A percentile compares a stretch with the other conserved stretches of the same genome.
Conservation (phyloP, 805 yeast genomes). For the Starmerella powellii region DNA sequence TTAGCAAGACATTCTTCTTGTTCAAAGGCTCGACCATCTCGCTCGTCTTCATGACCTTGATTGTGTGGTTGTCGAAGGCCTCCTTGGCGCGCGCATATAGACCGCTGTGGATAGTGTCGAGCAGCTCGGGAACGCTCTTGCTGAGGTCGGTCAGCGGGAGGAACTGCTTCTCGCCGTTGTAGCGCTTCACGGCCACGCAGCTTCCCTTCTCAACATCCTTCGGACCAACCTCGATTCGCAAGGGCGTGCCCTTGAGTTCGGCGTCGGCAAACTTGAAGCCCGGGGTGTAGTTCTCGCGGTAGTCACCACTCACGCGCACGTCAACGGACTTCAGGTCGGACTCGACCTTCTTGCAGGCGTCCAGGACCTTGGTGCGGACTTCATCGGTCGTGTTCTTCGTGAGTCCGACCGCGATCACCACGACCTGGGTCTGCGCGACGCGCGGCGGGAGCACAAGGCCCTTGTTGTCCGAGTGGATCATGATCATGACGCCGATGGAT, state of each 20-base stretch:
- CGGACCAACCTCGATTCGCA: conserved; percentile 93
- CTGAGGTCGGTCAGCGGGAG: conserved; percentile 57
- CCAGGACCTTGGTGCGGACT: conserved; percentile 54
- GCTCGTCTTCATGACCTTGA: conserved; percentile 69
- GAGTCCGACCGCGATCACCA: conserved; percentile 88
- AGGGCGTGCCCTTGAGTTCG: conserved; percentile 91
- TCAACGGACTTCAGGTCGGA: conserved; percentile 44
- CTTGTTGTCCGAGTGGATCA: conserved; percentile 97
- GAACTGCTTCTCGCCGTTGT: conserved; percentile 61
- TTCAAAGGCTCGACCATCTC: conserved; percentile 90
- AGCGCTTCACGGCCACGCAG: conserved; percentile 87
- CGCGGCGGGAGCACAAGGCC: conserved; percentile 97
- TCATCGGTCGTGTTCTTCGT: conserved; percentile 76
- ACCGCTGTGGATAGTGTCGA: conserved; percentile 70
- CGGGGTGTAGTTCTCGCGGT: conserved; percentile 88
- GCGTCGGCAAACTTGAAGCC: conserved; percentile 98
- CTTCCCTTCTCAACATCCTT: conserved; percentile 73
- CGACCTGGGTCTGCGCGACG: conserved; percentile 85
- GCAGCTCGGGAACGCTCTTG: conserved; percentile 54
- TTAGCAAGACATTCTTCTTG: conserved; percentile 73
- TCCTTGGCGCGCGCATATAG: conserved; percentile 69
- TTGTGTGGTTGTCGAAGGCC: conserved; percentile 72
- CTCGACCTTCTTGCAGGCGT: conserved; percentile 63
- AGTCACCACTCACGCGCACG: conserved; percentile 72
- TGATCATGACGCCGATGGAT: conserved; percentile 97